Conservation (phyloP, 2,329 filamentous ascomycete genomes). For the Beauveria caledonica region DNA sequence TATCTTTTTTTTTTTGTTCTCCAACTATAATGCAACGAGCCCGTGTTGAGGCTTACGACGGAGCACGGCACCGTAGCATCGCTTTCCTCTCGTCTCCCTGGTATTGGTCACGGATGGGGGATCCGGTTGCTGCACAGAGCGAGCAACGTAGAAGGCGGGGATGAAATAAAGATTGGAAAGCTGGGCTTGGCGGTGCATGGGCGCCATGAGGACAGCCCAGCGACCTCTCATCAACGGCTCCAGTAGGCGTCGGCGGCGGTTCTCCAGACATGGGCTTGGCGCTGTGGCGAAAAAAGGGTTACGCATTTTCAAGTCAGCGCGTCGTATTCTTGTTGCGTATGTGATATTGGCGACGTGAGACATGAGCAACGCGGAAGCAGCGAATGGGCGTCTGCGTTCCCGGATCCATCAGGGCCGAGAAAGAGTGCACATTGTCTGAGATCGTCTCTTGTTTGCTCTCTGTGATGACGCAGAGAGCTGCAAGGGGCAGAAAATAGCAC, state of each 20-base stretch:
- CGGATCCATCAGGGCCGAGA: neutral
- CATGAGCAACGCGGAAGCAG: neutral
- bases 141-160: neutral
- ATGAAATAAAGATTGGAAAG: neutral
- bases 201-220: conserved; percentile 6
- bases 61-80: no score
- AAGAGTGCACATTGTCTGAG: neutral
- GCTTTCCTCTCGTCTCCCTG: no score
- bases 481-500: neutral
- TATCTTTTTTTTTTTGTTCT: no score
- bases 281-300: neutral
- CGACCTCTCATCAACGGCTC: neutral
- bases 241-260: no score
- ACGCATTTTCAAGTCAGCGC: neutral
- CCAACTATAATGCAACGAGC: no score
- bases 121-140: neutral
- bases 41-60: no score
- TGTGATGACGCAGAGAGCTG: no score
- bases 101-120: neutral
- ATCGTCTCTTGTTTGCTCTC: neutral
- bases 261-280: neutral
- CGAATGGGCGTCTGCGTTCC: neutral
- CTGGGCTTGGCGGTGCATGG: neutral
- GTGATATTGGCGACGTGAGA: neutral
- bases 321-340: neutral